Percentiles rank a stretch among this genome's conserved stretches.
Evolutionary conservation across 495 filamentous ascomycete species (phyloP).

Genomic region (Penicillium alfredii): DNA sequence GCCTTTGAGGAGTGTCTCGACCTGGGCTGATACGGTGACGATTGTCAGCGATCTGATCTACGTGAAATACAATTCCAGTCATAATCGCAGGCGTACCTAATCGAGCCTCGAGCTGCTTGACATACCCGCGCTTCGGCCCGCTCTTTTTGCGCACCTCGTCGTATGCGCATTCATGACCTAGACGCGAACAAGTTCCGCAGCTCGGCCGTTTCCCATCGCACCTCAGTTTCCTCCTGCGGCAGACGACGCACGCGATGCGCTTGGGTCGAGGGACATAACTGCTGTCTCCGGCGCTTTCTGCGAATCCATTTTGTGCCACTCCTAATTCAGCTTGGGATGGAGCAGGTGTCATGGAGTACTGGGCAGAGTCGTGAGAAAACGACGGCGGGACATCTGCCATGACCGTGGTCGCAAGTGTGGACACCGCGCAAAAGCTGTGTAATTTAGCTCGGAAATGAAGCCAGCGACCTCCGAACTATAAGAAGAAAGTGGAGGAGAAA

Average conservation of each 20-base stretch:
- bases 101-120: constrained; percentile 93
- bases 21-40: constrained; percentile 61
- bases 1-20: constrained; percentile 84
- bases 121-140: constrained; percentile 95
- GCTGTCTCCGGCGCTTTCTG: constrained; percentile 45
- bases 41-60: constrained; percentile 13
- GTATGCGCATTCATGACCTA: constrained; percentile 89
- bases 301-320: constrained; percentile 28
- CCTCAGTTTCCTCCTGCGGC: constrained; percentile 85
- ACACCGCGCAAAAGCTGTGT: too few species aligned
- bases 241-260: constrained; percentile 94
- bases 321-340: constrained; percentile 24
- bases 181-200: constrained; percentile 84
- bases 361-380: constrained; percentile 48
- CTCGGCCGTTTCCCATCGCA: constrained; percentile 69
- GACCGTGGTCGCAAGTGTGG: constrained; percentile 5
- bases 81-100: constrained; percentile 54
- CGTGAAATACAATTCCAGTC: not conserved
- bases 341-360: constrained; percentile 27
- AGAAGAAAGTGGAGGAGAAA: constrained; percentile 1
- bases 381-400: constrained; percentile 20
- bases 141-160: constrained; percentile 97
- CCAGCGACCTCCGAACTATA: constrained; percentile 9
- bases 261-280: constrained; percentile 73
- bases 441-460: constrained; percentile 13